Conservation (phyloP, 148 eudicot genomes). For the Diospyros lotus region DNA sequence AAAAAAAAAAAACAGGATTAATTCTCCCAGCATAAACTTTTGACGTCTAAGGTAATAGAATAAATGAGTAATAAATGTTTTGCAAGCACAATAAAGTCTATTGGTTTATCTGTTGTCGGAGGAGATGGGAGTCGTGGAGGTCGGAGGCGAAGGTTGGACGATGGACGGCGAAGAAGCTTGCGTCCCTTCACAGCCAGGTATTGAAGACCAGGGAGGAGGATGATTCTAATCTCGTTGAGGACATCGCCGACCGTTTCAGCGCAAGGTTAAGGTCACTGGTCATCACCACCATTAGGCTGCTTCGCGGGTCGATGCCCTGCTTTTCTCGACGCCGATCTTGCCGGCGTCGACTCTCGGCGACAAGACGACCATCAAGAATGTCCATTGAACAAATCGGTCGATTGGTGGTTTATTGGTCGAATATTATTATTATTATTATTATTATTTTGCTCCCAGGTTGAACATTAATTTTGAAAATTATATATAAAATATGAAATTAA, state of each 20-base stretch:
- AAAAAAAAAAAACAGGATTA: too few species aligned
- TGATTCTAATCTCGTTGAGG: conserved; percentile 36
- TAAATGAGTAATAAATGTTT: too few species aligned
- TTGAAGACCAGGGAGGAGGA: conserved; percentile 37
- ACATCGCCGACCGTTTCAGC: conserved; percentile 13
- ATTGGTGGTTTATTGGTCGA: too few species aligned
- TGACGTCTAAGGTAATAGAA: too few species aligned
- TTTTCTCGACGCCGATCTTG: conserved; percentile 26
- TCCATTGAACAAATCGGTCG: background rate
- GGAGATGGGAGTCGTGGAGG: conserved; percentile 25
- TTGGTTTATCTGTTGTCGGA: too few species aligned
- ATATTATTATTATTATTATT: too few species aligned
- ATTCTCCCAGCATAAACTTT: too few species aligned
- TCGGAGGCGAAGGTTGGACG: conserved; percentile 14
- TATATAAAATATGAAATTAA: too few species aligned
- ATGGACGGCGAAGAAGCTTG: conserved; percentile 18
- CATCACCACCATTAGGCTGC: background rate
- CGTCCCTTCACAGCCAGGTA: conserved; percentile 29
- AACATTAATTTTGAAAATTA: too few species aligned
- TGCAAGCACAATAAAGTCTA: too few species aligned
- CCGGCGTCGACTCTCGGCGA: conserved; percentile 37
- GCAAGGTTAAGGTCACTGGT: background rate
- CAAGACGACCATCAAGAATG: too few species aligned
- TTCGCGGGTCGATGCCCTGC: conserved; percentile 11
- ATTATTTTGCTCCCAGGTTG: too few species aligned